These are phyloP conservation scores for Ligustrum vulgare DNA, from an alignment of 257 asterid genomes.

Conservation along the genomic window DNA sequence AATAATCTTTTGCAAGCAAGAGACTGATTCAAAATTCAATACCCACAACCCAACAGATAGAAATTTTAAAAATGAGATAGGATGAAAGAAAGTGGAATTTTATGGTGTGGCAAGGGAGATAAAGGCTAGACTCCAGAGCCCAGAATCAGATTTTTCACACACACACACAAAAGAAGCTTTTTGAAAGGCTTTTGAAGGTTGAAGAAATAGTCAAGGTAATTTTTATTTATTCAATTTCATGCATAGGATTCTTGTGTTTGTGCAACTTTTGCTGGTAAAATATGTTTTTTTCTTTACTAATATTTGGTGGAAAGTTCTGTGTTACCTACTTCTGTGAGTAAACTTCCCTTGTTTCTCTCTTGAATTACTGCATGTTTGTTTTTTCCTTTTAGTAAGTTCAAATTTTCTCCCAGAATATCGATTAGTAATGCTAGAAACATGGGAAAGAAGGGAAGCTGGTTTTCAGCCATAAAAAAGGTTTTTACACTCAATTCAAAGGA, in stretches of 20 bases:
- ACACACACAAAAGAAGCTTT: slow-evolving; percentile 39
- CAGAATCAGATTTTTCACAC: neutral
- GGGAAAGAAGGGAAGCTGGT: slow-evolving; percentile 99
- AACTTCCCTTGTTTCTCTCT: neutral
- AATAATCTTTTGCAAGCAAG: neutral
- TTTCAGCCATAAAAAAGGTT: slow-evolving; percentile 88
- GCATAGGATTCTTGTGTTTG: slow-evolving; percentile 2
- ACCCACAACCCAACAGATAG: slow-evolving; percentile 1
- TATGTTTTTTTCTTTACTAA: neutral
- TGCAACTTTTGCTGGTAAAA: neutral
- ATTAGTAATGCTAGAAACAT: slow-evolving; percentile 73
- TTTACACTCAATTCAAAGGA: slow-evolving; percentile 73
- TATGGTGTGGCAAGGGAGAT: slow-evolving; percentile 33
- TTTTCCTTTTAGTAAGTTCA: neutral
- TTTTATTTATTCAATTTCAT: slow-evolving; percentile 19
- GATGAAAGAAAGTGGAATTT: slow-evolving; percentile 28
- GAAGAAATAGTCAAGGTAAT: slow-evolving; percentile 45
- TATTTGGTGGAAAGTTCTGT: neutral
- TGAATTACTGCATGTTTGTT: neutral
- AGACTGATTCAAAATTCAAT: slow-evolving; percentile 6
- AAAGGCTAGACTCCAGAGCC: slow-evolving; percentile 25
- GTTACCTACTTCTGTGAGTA: neutral
- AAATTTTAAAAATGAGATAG: neutral
- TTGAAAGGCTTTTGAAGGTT: slow-evolving; percentile 42
- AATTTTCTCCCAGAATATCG: neutral